These are phyloP conservation scores for Boletus vinaceobasis DNA, from an alignment of 768 basidiomycete species.

Conservation along the genomic window DNA sequence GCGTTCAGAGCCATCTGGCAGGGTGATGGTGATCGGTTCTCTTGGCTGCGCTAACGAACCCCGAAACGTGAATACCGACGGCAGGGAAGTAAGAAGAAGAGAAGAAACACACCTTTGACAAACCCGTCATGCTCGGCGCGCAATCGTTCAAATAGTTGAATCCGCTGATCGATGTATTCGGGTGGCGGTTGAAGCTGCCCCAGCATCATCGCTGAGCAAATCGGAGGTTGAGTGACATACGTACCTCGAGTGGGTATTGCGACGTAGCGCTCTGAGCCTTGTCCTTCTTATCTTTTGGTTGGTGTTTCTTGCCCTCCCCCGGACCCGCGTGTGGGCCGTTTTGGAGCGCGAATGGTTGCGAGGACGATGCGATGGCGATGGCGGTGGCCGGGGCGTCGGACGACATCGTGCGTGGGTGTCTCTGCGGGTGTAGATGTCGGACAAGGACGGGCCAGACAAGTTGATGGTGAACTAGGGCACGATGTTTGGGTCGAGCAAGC, in stretches of 20 bases:
- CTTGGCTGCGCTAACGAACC: constrained; percentile 60
- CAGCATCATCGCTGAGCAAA: background rate
- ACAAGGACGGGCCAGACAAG: background rate
- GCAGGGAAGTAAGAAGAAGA: background rate
- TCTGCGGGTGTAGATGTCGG: constrained; percentile 1
- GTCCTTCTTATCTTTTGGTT: constrained; percentile 44
- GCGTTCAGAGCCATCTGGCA: constrained; percentile 83
- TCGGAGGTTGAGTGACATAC: background rate
- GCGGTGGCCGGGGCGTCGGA: constrained; percentile 27
- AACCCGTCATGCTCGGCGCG: constrained; percentile 82
- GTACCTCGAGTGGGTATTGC: constrained; percentile 64
- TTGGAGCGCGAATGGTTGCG: constrained; percentile 48
- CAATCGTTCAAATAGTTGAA: constrained; percentile 85
- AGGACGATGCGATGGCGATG: constrained; percentile 54
- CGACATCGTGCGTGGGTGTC: constrained; percentile 42
- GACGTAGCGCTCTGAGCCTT: constrained; percentile 33
- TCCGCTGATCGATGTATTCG: constrained; percentile 83
- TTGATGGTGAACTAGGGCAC: constrained; percentile 19
- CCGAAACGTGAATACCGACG: background rate
- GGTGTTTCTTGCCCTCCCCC: constrained; percentile 33
- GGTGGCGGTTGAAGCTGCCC: constrained; percentile 65
- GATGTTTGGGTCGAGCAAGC: constrained; percentile 30
- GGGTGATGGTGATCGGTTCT: constrained; percentile 76
- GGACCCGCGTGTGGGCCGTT: constrained; percentile 39
- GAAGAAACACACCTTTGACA: constrained; percentile 55